Evolutionary conservation across 345 rosid genomes (phyloP).

Genomic region (Corchorus olitorius): DNA sequence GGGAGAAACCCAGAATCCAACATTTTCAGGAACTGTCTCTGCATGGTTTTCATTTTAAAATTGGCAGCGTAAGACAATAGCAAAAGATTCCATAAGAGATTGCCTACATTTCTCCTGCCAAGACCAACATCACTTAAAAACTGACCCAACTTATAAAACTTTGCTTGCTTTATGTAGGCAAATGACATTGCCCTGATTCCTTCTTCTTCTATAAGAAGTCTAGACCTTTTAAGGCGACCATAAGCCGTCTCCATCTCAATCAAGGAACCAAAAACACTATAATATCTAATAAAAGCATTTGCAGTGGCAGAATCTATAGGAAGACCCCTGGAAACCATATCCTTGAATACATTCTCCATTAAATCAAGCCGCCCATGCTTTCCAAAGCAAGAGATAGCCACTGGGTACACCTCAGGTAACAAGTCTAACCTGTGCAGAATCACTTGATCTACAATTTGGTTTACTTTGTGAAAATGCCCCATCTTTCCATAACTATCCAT

Average conservation of each 20-base stretch:
- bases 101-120: slow-evolving; percentile 58
- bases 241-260: slow-evolving; percentile 67
- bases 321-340: slow-evolving; percentile 48
- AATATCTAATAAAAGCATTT: slow-evolving; percentile 54
- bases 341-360: slow-evolving; percentile 56
- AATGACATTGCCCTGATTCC: slow-evolving; percentile 61
- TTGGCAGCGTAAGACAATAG: slow-evolving; percentile 75
- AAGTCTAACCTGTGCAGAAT: slow-evolving; percentile 34
- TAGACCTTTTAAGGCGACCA: slow-evolving; percentile 52
- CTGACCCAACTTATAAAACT: slow-evolving; percentile 59
- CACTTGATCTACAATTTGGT: slow-evolving; percentile 42
- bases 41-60: slow-evolving; percentile 90
- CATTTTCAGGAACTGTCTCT: slow-evolving; percentile 72
- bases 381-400: slow-evolving; percentile 68
- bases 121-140: slow-evolving; percentile 72
- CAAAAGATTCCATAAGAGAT: slow-evolving; percentile 74
- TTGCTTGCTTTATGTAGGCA: slow-evolving; percentile 46
- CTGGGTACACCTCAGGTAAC: slow-evolving; percentile 39
- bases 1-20: slow-evolving; percentile 63
- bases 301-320: slow-evolving; percentile 47
- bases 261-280: slow-evolving; percentile 53
- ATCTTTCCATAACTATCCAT: slow-evolving; percentile 50
- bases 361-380: slow-evolving; percentile 56
- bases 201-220: slow-evolving; percentile 50
- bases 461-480: slow-evolving; percentile 46